Evolutionary conservation across 495 filamentous ascomycete genomes (phyloP).

Genomic region (Daldinia caldariorum): DNA sequence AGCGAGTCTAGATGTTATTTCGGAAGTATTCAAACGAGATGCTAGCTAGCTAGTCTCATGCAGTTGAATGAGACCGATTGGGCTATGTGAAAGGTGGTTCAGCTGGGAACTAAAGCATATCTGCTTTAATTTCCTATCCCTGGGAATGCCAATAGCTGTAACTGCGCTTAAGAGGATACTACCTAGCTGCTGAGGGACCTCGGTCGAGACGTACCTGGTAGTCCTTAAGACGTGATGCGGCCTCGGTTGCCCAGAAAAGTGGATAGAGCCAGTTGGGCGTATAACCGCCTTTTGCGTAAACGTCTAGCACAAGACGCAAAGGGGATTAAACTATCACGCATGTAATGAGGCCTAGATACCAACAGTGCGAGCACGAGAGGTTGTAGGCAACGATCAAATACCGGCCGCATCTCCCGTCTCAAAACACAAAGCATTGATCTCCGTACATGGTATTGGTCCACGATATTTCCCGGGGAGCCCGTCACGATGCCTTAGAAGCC

Average conservation of each 20-base stretch:
- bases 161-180: neutral
- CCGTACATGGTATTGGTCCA: slow-evolving; percentile 16
- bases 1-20: neutral
- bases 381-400: slow-evolving; percentile 7
- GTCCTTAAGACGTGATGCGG: neutral
- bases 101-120: neutral
- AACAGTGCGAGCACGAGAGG: neutral
- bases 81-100: neutral
- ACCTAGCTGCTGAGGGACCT: neutral
- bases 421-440: slow-evolving; percentile 18
- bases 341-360: slow-evolving; percentile 2
- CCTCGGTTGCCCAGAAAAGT: slow-evolving; percentile 1
- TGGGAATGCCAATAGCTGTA: neutral
- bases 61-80: neutral
- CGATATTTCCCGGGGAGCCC: slow-evolving; percentile 3
- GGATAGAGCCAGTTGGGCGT: neutral
- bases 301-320: neutral
- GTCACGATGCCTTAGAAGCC: slow-evolving; percentile 8
- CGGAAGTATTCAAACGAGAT: neutral
- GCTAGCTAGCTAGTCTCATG: neutral
- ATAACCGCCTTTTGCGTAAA: neutral
- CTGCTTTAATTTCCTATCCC: neutral
- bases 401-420: neutral
- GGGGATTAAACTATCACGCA: neutral
- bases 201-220: neutral